phyloP scores from a whole-genome alignment of 129 eudicot species.

The Tagetes erecta region DNA sequence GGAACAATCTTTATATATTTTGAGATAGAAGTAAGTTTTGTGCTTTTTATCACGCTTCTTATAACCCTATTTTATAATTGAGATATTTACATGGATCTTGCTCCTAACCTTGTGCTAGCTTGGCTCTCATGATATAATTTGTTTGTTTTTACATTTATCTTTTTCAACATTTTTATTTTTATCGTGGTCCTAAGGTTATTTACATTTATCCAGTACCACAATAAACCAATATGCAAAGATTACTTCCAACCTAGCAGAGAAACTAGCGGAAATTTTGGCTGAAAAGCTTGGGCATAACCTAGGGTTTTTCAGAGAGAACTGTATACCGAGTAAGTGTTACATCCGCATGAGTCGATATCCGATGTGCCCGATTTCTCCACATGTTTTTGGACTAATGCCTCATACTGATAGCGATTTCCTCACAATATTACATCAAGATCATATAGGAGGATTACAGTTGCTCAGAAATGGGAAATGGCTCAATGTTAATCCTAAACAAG shows the following conservation, averaged over 20 bases:
- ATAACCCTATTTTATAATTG: no score
- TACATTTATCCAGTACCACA: conserved; percentile 38
- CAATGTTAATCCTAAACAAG: conserved; percentile 63
- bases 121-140: no score
- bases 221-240: conserved; percentile 54
- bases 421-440: conserved; percentile 79
- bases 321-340: conserved; percentile 61
- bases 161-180: neutral
- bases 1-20: no score
- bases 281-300: conserved; percentile 51
- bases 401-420: conserved; percentile 93
- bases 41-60: no score
- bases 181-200: neutral
- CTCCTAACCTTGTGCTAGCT: no score
- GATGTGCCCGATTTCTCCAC: conserved; percentile 55
- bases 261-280: conserved; percentile 64
- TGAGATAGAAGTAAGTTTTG: no score
- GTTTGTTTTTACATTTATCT: neutral
- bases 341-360: conserved; percentile 83
- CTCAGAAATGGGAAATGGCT: conserved; percentile 84
- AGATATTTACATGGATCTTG: no score
- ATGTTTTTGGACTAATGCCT: conserved; percentile 66
- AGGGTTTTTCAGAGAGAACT: conserved; percentile 47
- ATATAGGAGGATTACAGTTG: conserved; percentile 76
- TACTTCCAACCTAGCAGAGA: conserved; percentile 56